These are phyloP conservation scores for Lunularia cruciata DNA, from an alignment of 225 moss, liverwort and hornwort species.

Conservation along the genomic window DNA sequence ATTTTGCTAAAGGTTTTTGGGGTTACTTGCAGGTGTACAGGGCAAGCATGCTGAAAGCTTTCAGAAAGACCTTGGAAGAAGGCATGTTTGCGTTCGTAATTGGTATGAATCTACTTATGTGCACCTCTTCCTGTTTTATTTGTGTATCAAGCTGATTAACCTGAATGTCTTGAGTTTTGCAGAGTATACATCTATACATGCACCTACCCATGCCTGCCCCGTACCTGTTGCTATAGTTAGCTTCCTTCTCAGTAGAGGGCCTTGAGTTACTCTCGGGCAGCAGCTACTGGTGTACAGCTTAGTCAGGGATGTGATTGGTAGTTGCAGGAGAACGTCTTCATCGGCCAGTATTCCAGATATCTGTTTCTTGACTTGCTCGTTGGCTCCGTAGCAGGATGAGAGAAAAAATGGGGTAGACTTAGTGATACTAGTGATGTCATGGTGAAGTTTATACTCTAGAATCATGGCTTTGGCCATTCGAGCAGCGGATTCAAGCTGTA, in stretches of 20 bases:
- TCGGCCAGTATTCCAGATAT: constrained; percentile 21
- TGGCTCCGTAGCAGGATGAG: constrained; percentile 27
- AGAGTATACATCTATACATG: constrained; percentile 31
- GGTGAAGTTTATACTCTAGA: constrained; percentile 26
- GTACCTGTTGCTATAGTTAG: constrained; percentile 21
- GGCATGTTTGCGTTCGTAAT: constrained; percentile 50
- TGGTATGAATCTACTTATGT: constrained; percentile 38
- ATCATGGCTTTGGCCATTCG: constrained; percentile 31
- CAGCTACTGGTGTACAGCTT: constrained; percentile 19
- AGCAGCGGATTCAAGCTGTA: constrained; percentile 29
- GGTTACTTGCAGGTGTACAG: constrained; percentile 40
- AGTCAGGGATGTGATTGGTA: constrained; percentile 23
- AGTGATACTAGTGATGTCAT: constrained; percentile 19
- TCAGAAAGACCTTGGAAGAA: constrained; percentile 50
- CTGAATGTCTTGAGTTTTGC: constrained; percentile 38
- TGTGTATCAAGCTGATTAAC: constrained; percentile 34
- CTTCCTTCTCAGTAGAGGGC: constrained; percentile 17
- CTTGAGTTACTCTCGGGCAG: constrained; percentile 13
- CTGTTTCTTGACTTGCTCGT: constrained; percentile 24
- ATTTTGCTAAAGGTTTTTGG: not conserved
- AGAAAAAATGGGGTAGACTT: constrained; percentile 18
- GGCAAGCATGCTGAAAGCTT: constrained; percentile 51
- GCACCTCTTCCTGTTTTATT: constrained; percentile 28
- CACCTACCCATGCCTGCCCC: constrained; percentile 26
- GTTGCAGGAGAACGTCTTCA: constrained; percentile 22